Evolutionary conservation across 2,329 filamentous ascomycete genomes (phyloP), one percentile per base, ranked within the genome.

Genomic region (Apiospora aurea): DNA sequence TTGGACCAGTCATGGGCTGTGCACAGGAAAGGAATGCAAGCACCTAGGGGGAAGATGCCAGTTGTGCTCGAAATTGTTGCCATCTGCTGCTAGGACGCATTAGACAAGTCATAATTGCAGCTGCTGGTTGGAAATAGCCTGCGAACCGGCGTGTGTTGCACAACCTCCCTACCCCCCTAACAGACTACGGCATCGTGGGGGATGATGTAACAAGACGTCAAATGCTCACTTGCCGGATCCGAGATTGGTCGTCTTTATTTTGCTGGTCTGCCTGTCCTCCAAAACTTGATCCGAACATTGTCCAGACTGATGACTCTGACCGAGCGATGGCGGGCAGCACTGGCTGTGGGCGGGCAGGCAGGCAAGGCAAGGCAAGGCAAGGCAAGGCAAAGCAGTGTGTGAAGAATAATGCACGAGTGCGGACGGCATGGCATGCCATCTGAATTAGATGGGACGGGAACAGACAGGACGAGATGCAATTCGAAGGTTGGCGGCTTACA

Each of bases 401-500:
- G 34, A 38, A 38, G 34, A 57, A 61, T 61, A 61, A 61, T 61
- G 53, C 53, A 38, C 53, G 29, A 18, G 18, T 38, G 29, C 16
- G 34, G 18, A 10, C 21, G 53, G 29, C 53, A 61, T 61, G 53
- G 53, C 53, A 61, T 64, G 57, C 57, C 57, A 64, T 64, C 57
- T 64, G 57, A 64, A 64, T 64, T 41, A 64, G 57, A 64, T 64
- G 57, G 57, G 57, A 64, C 57, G 57, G 57, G 34, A 64, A n/a
- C 57, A 38, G 57, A 41, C 57, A 64, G 57, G 53, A 64, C 8
- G 57, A 64, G 57, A 64, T 64, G 57, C 57, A 64, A 64, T 64
- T 64, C 57, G 57, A 64, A 64, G 57, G 57, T 64, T 64, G 57
- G 57, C 57, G 57, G 38, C 57, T 64, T 64, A 64, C 57, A 64